Conservation (phyloP, 1,139 yeast species). For the Nakaseomyces bracarensis region DNA sequence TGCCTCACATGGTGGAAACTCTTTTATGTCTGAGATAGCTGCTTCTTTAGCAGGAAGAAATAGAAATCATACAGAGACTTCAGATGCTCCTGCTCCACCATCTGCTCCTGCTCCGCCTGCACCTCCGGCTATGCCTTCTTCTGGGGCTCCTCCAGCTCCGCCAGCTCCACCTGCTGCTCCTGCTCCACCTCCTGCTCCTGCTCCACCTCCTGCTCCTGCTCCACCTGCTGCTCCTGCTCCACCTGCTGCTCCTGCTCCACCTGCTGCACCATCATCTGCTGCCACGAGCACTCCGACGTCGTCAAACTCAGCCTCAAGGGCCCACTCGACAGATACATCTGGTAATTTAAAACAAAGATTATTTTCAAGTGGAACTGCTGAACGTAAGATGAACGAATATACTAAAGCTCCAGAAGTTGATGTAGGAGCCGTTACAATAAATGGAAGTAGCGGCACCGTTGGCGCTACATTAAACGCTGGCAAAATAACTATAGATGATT, state of each 20-base stretch:
- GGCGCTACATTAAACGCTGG: conserved; percentile 41
- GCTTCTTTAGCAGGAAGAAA: conserved; percentile 23
- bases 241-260: conserved; percentile 20
- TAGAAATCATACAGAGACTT: conserved; percentile 23
- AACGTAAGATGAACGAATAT: conserved; percentile 15
- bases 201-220: conserved; percentile 13
- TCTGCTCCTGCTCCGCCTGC: conserved; percentile 13
- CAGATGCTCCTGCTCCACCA: conserved; percentile 21
- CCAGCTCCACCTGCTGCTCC: conserved; percentile 26
- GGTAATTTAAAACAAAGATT: conserved; percentile 28
- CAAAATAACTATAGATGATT: conserved; percentile 56
- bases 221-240: conserved; percentile 15
- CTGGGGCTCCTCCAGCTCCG: conserved; percentile 19
- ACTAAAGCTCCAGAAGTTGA: conserved; percentile 32
- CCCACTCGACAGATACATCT: conserved; percentile 21
- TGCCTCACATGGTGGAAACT: conserved; percentile 8
- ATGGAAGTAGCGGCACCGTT: conserved; percentile 20
- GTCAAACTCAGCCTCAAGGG: conserved; percentile 10
- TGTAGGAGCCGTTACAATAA: conserved; percentile 31
- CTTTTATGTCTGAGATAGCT: conserved; percentile 14
- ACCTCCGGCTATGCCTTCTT: conserved; percentile 15
- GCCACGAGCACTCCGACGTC: conserved; percentile 19
- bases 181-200: conserved; percentile 6
- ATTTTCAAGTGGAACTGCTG: conserved; percentile 26
- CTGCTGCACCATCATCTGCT: conserved; percentile 15